Base-by-base conservation (phyloP, 2,329 filamentous ascomycete species). In the Alternaria ventricosa region DNA sequence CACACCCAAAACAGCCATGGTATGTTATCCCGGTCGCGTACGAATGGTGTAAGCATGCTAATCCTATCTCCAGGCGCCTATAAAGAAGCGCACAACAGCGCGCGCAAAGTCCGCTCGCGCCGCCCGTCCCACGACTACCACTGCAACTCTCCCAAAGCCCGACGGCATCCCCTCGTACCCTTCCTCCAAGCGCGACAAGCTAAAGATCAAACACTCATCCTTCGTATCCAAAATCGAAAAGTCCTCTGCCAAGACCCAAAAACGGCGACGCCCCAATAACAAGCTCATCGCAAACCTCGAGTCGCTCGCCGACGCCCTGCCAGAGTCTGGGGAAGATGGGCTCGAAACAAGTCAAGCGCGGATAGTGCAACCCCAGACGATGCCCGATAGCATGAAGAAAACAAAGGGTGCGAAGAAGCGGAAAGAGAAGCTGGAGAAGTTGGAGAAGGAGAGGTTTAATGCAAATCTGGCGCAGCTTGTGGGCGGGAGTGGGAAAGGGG, bases 371-470 rank as follows among this genome's bases (percentile, higher is more conserved):
- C 61, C 57, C 12, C 61, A 57, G 47, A 85, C 87, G 64, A 90
- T 92, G 69, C 91, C 60, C n/a, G 57, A 89, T 83, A 95, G 91
- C 64, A 74, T 98, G 73, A 74, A 73, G 59, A 69, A 62, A 64
- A 63, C 66, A 57, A 41, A 85, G 89, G 95, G 95, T 1, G 93
- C 93, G 22, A 85, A 94, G 82, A 96, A 93, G 86, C 86, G 88
- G 75, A 96, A 93, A 82, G 92, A 94, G 81, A 90, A 87, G 80
- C 76, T 98, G 30, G 92, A 97, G 61, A 88, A 84, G 78, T 84
- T 88, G 63, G 95, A 98, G 86, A 91, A 92, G 82, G 89, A 94
- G 78, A 85, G 95, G 64, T 97, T 98, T 78, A 90, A 89, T 41
- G 88, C 86, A 76, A 97, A 93, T 77, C 85, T 98, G 86, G 94